A percentile compares a stretch with the other conserved stretches of the same genome.
These are phyloP conservation scores for Cercospora beticola DNA, from an alignment of 2,329 filamentous ascomycete genomes.

Conservation along the genomic window DNA sequence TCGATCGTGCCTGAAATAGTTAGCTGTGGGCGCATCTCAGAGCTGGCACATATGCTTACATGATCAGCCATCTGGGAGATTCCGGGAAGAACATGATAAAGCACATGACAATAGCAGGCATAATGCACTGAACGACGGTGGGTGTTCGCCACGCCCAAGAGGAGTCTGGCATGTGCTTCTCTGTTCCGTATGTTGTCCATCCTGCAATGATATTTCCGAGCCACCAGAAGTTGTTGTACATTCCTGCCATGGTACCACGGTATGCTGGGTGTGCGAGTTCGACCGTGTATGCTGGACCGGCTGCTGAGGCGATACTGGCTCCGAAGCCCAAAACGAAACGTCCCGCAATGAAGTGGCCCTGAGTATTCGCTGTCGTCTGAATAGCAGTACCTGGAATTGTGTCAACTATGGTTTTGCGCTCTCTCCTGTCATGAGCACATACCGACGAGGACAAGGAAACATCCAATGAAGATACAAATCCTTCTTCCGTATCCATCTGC, in stretches of 20 bases:
- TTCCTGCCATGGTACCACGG: slow-evolving; percentile 59
- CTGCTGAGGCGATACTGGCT: slow-evolving; percentile 55
- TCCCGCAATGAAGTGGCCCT: slow-evolving; percentile 54
- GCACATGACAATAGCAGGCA: slow-evolving; percentile 47
- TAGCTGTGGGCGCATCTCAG: not conserved
- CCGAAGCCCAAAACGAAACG: slow-evolving; percentile 48
- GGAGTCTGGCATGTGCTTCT: slow-evolving; percentile 28
- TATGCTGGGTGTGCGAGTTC: slow-evolving; percentile 62
- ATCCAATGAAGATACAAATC: slow-evolving; percentile 58
- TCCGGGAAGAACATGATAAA: slow-evolving; percentile 58
- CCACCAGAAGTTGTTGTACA: slow-evolving; percentile 52
- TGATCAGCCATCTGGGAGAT: slow-evolving; percentile 60
- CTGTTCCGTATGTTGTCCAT: slow-evolving; percentile 37
- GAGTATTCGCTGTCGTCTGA: slow-evolving; percentile 50
- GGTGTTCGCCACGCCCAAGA: slow-evolving; percentile 50
- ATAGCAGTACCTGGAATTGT: slow-evolving; percentile 43
- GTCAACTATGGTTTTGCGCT: not conserved
- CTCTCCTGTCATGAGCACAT: not conserved
- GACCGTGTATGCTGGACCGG: slow-evolving; percentile 61
- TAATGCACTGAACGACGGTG: slow-evolving; percentile 33
- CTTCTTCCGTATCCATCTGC: slow-evolving; percentile 51
- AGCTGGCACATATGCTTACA: slow-evolving; percentile 17
- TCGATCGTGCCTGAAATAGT: slow-evolving; percentile 44
- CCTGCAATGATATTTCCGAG: slow-evolving; percentile 56
- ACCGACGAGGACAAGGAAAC: slow-evolving; percentile 53